A percentile compares a stretch with the other conserved stretches of the same genome.
Conservation (phyloP, 1,139 yeast genomes). For the Blastobotrys proliferans region DNA sequence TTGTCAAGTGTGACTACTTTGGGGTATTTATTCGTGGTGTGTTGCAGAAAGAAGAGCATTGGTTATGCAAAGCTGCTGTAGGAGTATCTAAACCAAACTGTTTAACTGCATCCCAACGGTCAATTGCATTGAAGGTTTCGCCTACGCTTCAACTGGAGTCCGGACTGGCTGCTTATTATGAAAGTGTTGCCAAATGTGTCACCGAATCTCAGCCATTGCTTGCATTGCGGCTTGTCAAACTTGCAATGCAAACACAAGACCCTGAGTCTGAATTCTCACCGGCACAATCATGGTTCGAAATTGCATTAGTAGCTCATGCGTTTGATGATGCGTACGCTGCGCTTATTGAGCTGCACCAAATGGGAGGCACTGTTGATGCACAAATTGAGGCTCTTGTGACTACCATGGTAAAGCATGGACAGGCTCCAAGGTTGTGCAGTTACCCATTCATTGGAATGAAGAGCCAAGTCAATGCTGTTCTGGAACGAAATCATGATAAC, state of each 20-base stretch:
- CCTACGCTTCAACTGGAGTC: not conserved
- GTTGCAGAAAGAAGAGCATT: slow-evolving; percentile 14
- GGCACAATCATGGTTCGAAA: slow-evolving; percentile 20
- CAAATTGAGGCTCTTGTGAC: slow-evolving; percentile 21
- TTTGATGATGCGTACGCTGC: slow-evolving; percentile 34
- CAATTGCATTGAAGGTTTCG: not conserved
- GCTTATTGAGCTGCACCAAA: slow-evolving; percentile 23
- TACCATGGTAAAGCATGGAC: slow-evolving; percentile 25
- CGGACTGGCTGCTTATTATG: slow-evolving; percentile 1
- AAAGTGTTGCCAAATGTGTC: slow-evolving; percentile 2
- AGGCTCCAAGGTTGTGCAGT: slow-evolving; percentile 24
- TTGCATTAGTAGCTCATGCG: slow-evolving; percentile 24
- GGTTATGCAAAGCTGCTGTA: slow-evolving; percentile 10
- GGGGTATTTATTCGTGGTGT: slow-evolving; percentile 26
- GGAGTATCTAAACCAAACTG: not conserved
- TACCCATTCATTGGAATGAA: slow-evolving; percentile 34
- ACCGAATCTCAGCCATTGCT: slow-evolving; percentile 9
- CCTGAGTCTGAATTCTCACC: not conserved
- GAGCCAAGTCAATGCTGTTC: slow-evolving; percentile 22
- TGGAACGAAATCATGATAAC: slow-evolving; percentile 13
- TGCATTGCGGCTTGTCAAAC: slow-evolving; percentile 19
- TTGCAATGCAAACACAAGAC: slow-evolving; percentile 14
- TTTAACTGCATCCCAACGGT: not conserved
- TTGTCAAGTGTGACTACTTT: slow-evolving; percentile 20
- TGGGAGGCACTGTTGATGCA: not conserved